A percentile compares a stretch with the other conserved stretches of the same genome.
Evolutionary conservation across 208 protist genomes (phyloP).

Genomic region (Herpetomonas samuelpessoai): DNA sequence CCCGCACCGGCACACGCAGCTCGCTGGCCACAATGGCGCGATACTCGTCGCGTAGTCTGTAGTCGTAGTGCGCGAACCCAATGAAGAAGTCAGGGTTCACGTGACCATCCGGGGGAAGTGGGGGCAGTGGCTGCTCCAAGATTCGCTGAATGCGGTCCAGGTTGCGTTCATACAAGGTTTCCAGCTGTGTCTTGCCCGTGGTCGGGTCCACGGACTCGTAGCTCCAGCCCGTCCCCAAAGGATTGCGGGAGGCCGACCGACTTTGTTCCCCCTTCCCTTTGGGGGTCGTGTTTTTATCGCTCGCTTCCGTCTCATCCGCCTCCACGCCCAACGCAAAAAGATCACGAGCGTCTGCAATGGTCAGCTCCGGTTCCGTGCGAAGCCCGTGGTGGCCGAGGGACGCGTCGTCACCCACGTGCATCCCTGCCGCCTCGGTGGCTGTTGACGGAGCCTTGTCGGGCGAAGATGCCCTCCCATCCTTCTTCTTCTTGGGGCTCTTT

Average conservation of each 20-base stretch:
- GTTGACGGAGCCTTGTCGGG: too few species aligned
- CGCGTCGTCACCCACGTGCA: too few species aligned
- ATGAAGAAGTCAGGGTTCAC: conserved; percentile 79
- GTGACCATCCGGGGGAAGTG: conserved; percentile 65
- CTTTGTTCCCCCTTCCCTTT: too few species aligned
- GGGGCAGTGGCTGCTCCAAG: conserved; percentile 66
- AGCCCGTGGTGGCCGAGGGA: too few species aligned
- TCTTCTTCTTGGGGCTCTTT: too few species aligned
- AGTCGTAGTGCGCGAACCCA: conserved; percentile 82
- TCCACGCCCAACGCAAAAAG: too few species aligned
- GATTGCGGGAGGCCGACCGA: neutral
- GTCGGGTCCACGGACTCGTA: conserved; percentile 48
- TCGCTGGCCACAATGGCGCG: conserved; percentile 56
- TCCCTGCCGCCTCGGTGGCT: too few species aligned
- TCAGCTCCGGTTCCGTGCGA: neutral
- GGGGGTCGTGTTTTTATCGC: too few species aligned
- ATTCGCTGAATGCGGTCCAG: conserved; percentile 55
- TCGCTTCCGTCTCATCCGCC: too few species aligned
- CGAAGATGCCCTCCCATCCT: too few species aligned
- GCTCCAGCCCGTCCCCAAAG: conserved; percentile 29
- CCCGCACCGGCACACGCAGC: conserved; percentile 50
- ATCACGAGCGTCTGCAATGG: neutral
- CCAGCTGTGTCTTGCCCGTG: conserved; percentile 60
- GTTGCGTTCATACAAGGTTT: conserved; percentile 54
- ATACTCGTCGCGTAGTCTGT: conserved; percentile 81